These are phyloP conservation scores for Ophiostoma sp. DNA, from an alignment of 2,329 filamentous ascomycete species.

Conservation along the genomic window DNA sequence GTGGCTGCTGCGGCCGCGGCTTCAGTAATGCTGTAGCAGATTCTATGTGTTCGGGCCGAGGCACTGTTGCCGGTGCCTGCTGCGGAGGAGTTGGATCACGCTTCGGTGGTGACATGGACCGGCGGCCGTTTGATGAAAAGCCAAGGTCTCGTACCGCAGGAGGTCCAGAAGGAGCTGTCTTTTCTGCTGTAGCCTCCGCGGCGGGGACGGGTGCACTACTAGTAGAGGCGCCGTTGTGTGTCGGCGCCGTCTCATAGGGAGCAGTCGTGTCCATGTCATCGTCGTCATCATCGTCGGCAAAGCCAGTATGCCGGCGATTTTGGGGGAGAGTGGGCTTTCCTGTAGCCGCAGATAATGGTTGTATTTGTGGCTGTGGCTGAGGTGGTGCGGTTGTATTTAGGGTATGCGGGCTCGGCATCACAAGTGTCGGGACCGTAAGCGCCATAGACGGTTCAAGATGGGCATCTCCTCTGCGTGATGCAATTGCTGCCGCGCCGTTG, in stretches of 20 bases:
- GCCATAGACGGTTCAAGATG: conserved; percentile 22
- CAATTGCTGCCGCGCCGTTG: conserved; percentile 15
- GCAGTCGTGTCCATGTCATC: conserved; percentile 8
- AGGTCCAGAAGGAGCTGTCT: neutral
- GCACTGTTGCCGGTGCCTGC: neutral
- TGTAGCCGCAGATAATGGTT: neutral
- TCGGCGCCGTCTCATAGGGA: conserved; percentile 36
- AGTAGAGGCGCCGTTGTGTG: conserved; percentile 32
- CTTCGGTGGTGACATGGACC: neutral
- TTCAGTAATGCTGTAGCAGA: neutral
- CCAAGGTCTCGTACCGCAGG: neutral
- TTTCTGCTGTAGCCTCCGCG: neutral
- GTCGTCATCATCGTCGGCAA: conserved; percentile 2
- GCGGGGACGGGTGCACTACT: neutral
- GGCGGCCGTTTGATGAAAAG: neutral
- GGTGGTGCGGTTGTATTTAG: neutral
- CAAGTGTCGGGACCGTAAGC: conserved; percentile 23
- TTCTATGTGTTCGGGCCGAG: conserved; percentile 20
- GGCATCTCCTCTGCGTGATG: conserved; percentile 18
- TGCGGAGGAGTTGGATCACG: neutral
- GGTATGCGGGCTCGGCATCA: conserved; percentile 19
- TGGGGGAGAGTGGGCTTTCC: neutral
- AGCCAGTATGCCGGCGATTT: neutral
- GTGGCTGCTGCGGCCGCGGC: neutral
- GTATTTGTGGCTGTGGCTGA: neutral